These are phyloP conservation scores for Fusarium sororula DNA, from an alignment of 2,329 filamentous ascomycete genomes.

Conservation along the genomic window DNA sequence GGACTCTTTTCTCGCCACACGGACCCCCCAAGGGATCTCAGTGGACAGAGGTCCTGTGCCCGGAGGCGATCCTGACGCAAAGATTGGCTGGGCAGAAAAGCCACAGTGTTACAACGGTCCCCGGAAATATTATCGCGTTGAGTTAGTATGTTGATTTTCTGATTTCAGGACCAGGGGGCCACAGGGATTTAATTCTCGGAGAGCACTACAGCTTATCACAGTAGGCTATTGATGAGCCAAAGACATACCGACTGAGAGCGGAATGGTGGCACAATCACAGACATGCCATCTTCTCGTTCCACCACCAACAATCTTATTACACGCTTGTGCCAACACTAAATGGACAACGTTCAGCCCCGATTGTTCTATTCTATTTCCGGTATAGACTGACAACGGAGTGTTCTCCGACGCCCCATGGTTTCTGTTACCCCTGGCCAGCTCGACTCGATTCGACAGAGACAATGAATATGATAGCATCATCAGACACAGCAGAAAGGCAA, in stretches of 20 bases:
- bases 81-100: neutral
- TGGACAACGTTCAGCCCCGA: neutral
- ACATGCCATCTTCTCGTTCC: neutral
- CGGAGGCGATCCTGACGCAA: neutral
- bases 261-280: neutral
- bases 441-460: neutral
- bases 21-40: neutral
- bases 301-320: neutral
- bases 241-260: neutral
- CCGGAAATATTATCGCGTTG: neutral
- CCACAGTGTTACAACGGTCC: neutral
- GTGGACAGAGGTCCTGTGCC: neutral
- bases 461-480: neutral
- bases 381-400: neutral
- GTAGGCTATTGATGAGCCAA: neutral
- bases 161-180: neutral
- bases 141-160: too few relatives aligned
- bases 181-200: too few relatives aligned
- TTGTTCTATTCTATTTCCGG: neutral
- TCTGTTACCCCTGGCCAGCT: neutral
- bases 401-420: neutral
- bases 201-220: too few relatives aligned
- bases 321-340: neutral
- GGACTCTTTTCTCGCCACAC: neutral
- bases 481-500: neutral